A percentile compares a stretch with the other conserved stretches of the same genome.
These are phyloP conservation scores for Rhizophora mangle DNA, from an alignment of 345 rosid genomes.

Conservation along the genomic window DNA sequence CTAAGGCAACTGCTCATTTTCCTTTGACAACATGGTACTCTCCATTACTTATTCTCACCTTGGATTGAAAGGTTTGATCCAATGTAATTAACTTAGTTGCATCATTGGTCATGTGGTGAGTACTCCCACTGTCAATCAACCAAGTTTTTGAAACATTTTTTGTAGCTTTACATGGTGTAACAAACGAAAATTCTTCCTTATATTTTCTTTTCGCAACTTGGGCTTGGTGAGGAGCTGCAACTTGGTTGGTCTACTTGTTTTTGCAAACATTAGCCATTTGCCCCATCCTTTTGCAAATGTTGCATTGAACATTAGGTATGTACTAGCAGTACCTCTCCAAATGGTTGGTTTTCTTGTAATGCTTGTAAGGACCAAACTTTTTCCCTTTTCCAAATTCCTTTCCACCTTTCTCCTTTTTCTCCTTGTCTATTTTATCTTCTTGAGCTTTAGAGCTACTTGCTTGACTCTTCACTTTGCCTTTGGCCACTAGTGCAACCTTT, in stretches of 20 bases:
- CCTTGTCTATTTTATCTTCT: too few species aligned
- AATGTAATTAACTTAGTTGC: background rate
- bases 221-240: background rate
- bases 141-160: background rate
- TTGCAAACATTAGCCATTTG: background rate
- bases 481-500: too few species aligned
- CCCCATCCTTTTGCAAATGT: background rate
- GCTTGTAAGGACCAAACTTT: background rate
- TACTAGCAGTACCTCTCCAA: background rate
- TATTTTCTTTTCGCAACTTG: background rate
- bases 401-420: too few species aligned
- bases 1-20: too few species aligned
- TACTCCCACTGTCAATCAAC: background rate
- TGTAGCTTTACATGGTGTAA: too few species aligned
- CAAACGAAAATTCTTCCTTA: background rate
- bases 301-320: background rate
- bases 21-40: too few species aligned
- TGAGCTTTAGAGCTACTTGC: background rate
- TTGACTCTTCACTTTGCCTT: background rate
- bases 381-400: background rate
- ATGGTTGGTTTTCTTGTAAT: background rate
- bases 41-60: background rate
- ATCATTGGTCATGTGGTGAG: background rate
- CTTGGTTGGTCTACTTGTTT: background rate
- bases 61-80: background rate